A percentile compares a stretch with the other conserved stretches of the same genome.
These are phyloP conservation scores for Ceratocystiopsis sp. DNA, from an alignment of 2,329 filamentous ascomycete genomes.

Conservation along the genomic window DNA sequence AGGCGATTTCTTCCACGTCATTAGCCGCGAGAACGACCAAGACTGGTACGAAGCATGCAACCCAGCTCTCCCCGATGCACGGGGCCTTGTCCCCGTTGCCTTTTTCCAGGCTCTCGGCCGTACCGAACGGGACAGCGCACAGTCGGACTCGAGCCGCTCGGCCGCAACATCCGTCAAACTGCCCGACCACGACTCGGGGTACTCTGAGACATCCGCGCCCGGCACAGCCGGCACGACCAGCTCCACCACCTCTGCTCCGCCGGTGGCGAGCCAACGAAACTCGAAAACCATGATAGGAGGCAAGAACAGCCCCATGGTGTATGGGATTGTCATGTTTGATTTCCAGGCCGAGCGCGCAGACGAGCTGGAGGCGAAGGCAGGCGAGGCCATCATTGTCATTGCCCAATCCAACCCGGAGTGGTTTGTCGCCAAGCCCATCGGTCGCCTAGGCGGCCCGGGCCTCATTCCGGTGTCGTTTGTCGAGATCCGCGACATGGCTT, in stretches of 20 bases:
- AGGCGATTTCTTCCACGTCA: slow-evolving; percentile 96
- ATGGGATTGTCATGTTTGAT: slow-evolving; percentile 92
- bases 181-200: slow-evolving; percentile 81
- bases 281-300: slow-evolving; percentile 25
- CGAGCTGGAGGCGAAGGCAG: slow-evolving; percentile 85
- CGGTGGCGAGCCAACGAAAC: slow-evolving; percentile 23
- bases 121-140: slow-evolving; percentile 75
- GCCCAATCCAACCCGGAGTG: slow-evolving; percentile 97
- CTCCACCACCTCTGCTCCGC: slow-evolving; percentile 1
- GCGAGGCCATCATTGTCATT: slow-evolving; percentile 95
- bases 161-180: slow-evolving; percentile 33
- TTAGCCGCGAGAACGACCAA: slow-evolving; percentile 80
- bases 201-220: slow-evolving; percentile 39
- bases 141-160: slow-evolving; percentile 39
- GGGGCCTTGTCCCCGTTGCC: slow-evolving; percentile 80
- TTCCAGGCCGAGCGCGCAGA: slow-evolving; percentile 92
- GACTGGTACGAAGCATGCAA: slow-evolving; percentile 99
- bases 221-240: slow-evolving; percentile 3
- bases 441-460: slow-evolving; percentile 82
- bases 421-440: slow-evolving; percentile 99
- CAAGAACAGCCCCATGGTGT: slow-evolving; percentile 69
- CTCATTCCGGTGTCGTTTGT: slow-evolving; percentile 94
- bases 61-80: slow-evolving; percentile 67
- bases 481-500: slow-evolving; percentile 86
- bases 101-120: slow-evolving; percentile 90